phyloP scores from a whole-genome alignment of 306 rosid species.

The Citrullus colocynthis region DNA sequence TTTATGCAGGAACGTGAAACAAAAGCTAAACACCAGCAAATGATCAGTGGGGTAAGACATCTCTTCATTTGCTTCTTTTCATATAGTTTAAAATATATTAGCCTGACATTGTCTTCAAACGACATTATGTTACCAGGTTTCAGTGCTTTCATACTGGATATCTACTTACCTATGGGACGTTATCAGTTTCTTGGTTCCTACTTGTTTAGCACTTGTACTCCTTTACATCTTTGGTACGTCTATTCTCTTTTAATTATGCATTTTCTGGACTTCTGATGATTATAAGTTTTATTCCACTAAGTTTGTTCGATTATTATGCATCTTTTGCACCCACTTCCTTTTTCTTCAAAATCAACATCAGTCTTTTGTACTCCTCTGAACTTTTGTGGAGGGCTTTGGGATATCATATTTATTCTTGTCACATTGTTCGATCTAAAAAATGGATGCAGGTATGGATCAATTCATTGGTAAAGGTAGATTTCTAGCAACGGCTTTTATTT shows the following conservation, averaged over 20 bases:
- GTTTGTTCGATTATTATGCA: background rate
- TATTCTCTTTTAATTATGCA: background rate
- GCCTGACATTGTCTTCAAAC: background rate
- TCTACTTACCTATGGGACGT: constrained; percentile 88
- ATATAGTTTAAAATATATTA: background rate
- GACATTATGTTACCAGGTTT: constrained; percentile 46
- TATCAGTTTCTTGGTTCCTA: constrained; percentile 85
- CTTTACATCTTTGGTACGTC: constrained; percentile 74
- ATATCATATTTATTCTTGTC: constrained; percentile 4
- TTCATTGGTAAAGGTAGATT: constrained; percentile 77
- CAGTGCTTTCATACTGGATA: constrained; percentile 72
- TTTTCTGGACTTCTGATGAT: background rate
- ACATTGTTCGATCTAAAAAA: background rate
- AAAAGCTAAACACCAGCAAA: constrained; percentile 89
- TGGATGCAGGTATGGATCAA: constrained; percentile 68
- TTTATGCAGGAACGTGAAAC: constrained; percentile 93
- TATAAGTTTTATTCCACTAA: background rate
- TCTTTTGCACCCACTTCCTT: background rate
- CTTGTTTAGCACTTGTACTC: constrained; percentile 60
- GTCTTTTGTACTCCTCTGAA: background rate
- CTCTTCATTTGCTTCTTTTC: constrained; percentile 4
- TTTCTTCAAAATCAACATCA: background rate
- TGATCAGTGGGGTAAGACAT: constrained; percentile 77
- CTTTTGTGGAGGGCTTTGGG: background rate
- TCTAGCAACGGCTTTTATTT: constrained; percentile 52